These are phyloP conservation scores for Laguncularia racemosa DNA, from an alignment of 345 rosid species.

Conservation along the genomic window DNA sequence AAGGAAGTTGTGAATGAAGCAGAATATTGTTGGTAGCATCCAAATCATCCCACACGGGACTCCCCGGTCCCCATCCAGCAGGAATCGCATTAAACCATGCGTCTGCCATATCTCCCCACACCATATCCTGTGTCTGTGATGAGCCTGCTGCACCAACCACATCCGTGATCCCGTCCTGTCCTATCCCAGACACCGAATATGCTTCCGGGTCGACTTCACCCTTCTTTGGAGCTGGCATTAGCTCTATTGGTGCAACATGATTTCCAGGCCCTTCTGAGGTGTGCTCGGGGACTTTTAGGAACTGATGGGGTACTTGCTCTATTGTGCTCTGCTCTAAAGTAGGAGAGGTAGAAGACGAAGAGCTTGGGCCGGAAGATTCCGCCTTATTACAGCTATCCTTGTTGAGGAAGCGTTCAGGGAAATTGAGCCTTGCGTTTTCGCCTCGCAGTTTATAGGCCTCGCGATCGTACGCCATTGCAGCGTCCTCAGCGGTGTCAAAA, in stretches of 20 bases:
- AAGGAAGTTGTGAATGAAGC: slow-evolving; percentile 41
- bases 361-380: slow-evolving; percentile 20
- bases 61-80: slow-evolving; percentile 84
- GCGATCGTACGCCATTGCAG: slow-evolving; percentile 87
- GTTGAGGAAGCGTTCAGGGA: slow-evolving; percentile 70
- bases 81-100: slow-evolving; percentile 82
- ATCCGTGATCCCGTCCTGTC: slow-evolving; percentile 16
- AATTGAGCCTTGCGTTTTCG: slow-evolving; percentile 80
- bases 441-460: slow-evolving; percentile 86
- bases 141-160: slow-evolving; percentile 15
- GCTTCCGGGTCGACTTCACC: too few species aligned
- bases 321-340: not conserved
- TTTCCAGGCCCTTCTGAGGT: slow-evolving; percentile 11
- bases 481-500: slow-evolving; percentile 89
- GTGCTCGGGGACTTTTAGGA: slow-evolving; percentile 15
- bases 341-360: slow-evolving; percentile 15
- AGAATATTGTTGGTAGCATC: slow-evolving; percentile 43
- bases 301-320: slow-evolving; percentile 8
- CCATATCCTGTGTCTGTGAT: slow-evolving; percentile 34
- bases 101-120: slow-evolving; percentile 72
- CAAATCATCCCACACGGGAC: slow-evolving; percentile 91
- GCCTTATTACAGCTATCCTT: slow-evolving; percentile 25
- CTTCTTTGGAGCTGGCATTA: too few species aligned
- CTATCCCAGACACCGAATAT: not conserved
- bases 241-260: too few species aligned